Evolutionary conservation across 2,329 filamentous ascomycete genomes (phyloP).

Genomic region (Penicillium concentricum): DNA sequence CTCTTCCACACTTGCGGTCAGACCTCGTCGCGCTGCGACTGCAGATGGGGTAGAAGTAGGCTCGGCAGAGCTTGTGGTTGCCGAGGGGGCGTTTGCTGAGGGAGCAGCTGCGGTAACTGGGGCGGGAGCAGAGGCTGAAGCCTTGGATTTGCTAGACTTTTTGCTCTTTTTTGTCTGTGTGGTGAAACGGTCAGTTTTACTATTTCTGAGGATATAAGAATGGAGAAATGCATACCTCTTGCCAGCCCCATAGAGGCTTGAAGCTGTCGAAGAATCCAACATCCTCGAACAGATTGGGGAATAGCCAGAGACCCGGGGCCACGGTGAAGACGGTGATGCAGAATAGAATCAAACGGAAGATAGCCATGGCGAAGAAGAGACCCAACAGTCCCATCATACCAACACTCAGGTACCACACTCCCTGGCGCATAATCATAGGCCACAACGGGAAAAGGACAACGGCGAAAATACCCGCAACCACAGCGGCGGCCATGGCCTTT

Average conservation of each 20-base stretch:
- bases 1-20: conserved; percentile 49
- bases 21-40: conserved; percentile 37
- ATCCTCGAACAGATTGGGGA: conserved; percentile 96
- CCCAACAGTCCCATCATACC: conserved; percentile 85
- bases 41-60: conserved; percentile 33
- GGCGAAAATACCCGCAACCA: conserved; percentile 78
- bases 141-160: conserved; percentile 33
- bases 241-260: conserved; percentile 95
- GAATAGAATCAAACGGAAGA: conserved; percentile 94
- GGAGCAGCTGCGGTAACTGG: conserved; percentile 3
- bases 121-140: background rate
- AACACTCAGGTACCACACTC: conserved; percentile 97
- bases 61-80: conserved; percentile 39
- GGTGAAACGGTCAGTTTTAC: conserved; percentile 4
- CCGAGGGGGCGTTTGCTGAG: conserved; percentile 21
- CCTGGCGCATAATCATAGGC: conserved; percentile 85
- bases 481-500: conserved; percentile 84
- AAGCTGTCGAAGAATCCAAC: conserved; percentile 98
- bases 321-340: conserved; percentile 82
- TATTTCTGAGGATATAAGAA: background rate
- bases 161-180: conserved; percentile 42
- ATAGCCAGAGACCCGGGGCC: conserved; percentile 93
- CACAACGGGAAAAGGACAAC: conserved; percentile 94
- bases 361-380: conserved; percentile 95
- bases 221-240: conserved; percentile 66